phyloP scores from a whole-genome alignment of 2,329 filamentous ascomycete species.

The Talaromyces sp. region DNA sequence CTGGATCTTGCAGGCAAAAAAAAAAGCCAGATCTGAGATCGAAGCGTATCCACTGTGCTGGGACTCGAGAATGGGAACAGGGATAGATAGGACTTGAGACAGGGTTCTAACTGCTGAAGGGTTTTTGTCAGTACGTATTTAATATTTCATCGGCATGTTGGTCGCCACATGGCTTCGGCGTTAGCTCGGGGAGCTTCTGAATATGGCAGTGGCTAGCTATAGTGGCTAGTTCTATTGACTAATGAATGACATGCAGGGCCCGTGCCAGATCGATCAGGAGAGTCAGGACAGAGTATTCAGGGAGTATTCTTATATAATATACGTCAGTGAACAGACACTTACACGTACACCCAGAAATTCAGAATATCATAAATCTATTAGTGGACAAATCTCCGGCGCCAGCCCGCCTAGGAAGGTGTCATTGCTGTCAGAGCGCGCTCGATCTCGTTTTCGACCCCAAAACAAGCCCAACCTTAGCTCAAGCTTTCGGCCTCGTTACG shows the following conservation, averaged over 20 bases:
- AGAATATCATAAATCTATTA: background rate
- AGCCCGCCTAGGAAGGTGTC: background rate
- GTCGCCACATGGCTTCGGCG: background rate
- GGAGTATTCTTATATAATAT: too few relatives aligned
- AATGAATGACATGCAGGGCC: background rate
- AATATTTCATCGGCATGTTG: background rate
- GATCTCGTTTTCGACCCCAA: background rate
- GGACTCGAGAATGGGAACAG: background rate
- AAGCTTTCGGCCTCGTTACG: background rate
- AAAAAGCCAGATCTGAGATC: background rate
- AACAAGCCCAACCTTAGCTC: background rate
- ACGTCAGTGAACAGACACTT: too few relatives aligned
- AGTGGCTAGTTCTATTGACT: background rate
- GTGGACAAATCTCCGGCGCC: background rate
- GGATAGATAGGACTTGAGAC: too few relatives aligned
- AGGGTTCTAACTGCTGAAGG: background rate
- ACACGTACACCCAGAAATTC: too few relatives aligned
- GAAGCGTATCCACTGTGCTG: background rate
- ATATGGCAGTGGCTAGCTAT: too few relatives aligned
- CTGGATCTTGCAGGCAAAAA: background rate
- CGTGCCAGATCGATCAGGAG: background rate
- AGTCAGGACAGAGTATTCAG: too few relatives aligned
- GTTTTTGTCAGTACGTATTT: background rate
- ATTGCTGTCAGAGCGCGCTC: background rate
- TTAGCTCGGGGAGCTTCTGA: background rate